Evolutionary conservation across 1,284 basidiomycete genomes (phyloP), one percentile per base, ranked within the genome.

Genomic region (Neotropicomus parvogracilis): DNA sequence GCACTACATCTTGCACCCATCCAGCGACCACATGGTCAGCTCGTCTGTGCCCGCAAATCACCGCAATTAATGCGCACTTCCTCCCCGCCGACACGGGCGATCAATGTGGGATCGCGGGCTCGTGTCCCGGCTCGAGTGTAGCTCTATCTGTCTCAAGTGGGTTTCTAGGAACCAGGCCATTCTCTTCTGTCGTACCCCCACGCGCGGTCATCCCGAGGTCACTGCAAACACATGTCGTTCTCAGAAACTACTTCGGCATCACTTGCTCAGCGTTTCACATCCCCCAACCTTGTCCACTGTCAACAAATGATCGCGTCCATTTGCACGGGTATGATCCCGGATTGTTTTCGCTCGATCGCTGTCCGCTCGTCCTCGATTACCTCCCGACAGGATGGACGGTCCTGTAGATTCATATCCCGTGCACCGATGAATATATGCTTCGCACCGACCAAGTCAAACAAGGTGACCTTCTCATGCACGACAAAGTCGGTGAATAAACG

Each of bases 391-490:
- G 1, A 91, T 91, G 21, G 86, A 84, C 41, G 99, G 69, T 13
- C 93, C 95, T 0, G 95, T 91, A 63, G 97, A 98, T 67, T 97
- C 93, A 17, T 83, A 67, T 98, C 95, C 35, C 86, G 79, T 1
- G 92, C 91, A 61, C 97, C 91, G 11, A 99, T 80, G 3, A 99
- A 80, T 0, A 95, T 98, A 67, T 98, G 99, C 66, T 98, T 98
- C 20, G 89, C 84, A 0, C 97, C 85, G 36, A 97, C 75, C 46
- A 97, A 67, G 7, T 94, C 95, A 6, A 89, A 89, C 27, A 98
- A 65, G 7, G 9, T 17, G 19, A 28, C 28, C 11, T n/a, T 27
- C 0, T 13, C 17, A 21, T 20, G 42, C 37, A 36, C 45, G 21
- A 35, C 24, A 41, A 27, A 34, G 32, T 1, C 17, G 10, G 19